Percentiles rank a stretch among this genome's conserved stretches.
phyloP scores from a whole-genome alignment of 257 asterid genomes.

The Echium plantagineum region DNA sequence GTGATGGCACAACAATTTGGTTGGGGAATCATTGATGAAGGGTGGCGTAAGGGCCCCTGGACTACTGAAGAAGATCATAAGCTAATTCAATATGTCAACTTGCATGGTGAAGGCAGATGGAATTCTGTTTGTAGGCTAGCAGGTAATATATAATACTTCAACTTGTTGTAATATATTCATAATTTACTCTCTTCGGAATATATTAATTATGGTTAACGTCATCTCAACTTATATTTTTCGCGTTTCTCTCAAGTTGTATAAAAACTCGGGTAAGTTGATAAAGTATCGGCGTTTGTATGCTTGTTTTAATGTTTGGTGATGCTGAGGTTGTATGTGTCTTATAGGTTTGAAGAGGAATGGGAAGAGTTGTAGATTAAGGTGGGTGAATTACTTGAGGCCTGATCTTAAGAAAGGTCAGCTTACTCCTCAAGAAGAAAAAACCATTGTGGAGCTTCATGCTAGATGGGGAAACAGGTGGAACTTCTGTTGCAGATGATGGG shows the following conservation, averaged over 20 bases:
- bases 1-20: conserved; percentile 36
- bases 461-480: conserved; percentile 80
- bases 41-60: conserved; percentile 95
- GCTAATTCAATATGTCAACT: conserved; percentile 62
- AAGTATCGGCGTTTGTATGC: background rate
- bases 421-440: conserved; percentile 68
- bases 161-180: background rate
- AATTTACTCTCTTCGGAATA: background rate
- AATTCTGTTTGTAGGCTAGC: conserved; percentile 71
- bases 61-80: conserved; percentile 75
- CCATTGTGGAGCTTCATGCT: conserved; percentile 69
- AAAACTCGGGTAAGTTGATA: no score
- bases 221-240: no score
- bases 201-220: no score
- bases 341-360: conserved; percentile 87
- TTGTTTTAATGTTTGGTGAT: background rate
- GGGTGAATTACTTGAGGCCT: conserved; percentile 96
- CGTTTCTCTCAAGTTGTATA: background rate
- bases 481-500: background rate
- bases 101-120: conserved; percentile 95
- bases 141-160: conserved; percentile 25
- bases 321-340: background rate
- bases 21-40: conserved; percentile 51
- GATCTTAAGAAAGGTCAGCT: conserved; percentile 88
- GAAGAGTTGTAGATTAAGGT: conserved; percentile 81